Evolutionary conservation across 768 basidiomycete species (phyloP).

Genomic region (Stropharia rugosoannulata): DNA sequence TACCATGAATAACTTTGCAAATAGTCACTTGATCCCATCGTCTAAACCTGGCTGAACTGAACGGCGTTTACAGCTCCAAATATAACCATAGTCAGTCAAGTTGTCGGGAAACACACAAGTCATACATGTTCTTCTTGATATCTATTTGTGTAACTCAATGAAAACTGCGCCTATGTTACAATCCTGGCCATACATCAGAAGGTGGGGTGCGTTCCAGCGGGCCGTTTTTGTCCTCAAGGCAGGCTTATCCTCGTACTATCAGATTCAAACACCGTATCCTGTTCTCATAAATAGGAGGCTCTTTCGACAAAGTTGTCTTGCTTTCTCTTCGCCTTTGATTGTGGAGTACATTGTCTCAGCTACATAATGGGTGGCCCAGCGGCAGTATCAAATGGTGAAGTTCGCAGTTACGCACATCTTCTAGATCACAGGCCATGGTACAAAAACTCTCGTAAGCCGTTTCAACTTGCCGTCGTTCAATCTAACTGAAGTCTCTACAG

Average conservation of each 20-base stretch:
- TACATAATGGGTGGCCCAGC: slow-evolving; percentile 2
- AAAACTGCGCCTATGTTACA: neutral
- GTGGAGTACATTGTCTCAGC: neutral
- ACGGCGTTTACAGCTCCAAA: neutral
- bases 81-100: neutral
- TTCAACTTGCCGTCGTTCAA: neutral
- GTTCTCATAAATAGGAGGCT: neutral
- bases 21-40: slow-evolving; percentile 1
- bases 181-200: neutral
- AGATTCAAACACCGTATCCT: neutral
- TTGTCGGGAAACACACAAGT: neutral
- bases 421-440: slow-evolving; percentile 18
- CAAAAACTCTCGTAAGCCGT: slow-evolving; percentile 22
- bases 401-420: slow-evolving; percentile 12
- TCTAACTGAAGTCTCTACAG: slow-evolving; percentile 16
- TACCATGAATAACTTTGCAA: slow-evolving; percentile 4
- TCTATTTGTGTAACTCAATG: slow-evolving; percentile 4
- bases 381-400: slow-evolving; percentile 4
- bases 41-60: neutral
- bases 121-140: neutral
- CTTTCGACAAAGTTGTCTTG: neutral
- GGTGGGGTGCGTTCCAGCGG: neutral
- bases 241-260: neutral
- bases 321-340: neutral
- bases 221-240: neutral